Evolutionary conservation across 805 yeast species (phyloP).

Genomic region (Saccharomycodes ludwigii): DNA sequence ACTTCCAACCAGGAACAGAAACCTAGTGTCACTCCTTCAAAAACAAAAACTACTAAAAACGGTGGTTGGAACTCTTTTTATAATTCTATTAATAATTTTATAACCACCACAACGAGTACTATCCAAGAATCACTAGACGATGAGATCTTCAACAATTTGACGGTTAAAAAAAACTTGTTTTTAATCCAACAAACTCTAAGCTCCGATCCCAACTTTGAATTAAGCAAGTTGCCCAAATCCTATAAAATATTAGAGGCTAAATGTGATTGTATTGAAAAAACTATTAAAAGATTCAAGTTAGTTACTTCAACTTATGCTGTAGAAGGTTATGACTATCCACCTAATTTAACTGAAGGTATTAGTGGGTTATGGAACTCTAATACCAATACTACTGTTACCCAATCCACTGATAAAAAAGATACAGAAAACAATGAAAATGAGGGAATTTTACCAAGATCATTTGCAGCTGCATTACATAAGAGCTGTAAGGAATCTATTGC

Average conservation of each 20-base stretch:
- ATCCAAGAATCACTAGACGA: conserved; percentile 5
- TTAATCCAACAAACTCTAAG: conserved; percentile 3
- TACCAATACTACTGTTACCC: conserved; percentile 1
- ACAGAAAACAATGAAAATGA: conserved; percentile 4
- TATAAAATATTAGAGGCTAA: conserved; percentile 55
- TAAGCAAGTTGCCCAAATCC: conserved; percentile 63
- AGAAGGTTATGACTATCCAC: conserved; percentile 75
- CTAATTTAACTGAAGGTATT: conserved; percentile 57
- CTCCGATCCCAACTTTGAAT: conserved; percentile 24
- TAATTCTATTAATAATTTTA: conserved; percentile 5
- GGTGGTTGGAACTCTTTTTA: conserved; percentile 6
- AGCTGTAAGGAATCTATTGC: conserved; percentile 41
- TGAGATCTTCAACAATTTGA: conserved; percentile 4
- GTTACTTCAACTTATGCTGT: conserved; percentile 56
- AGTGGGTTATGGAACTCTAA: conserved; percentile 35
- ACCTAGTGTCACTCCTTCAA: no score
- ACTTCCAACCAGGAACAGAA: neutral
- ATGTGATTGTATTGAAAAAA: conserved; percentile 50
- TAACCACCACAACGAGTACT: conserved; percentile 6
- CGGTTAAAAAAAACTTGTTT: conserved; percentile 6
- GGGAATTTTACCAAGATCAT: conserved; percentile 46
- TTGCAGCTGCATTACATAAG: conserved; percentile 56
- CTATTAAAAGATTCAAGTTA: conserved; percentile 39
- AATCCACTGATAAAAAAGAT: conserved; percentile 4
- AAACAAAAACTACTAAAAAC: conserved; percentile 1